Conservation (phyloP, 2,329 filamentous ascomycete genomes). For the Lachnellula hyalina region DNA sequence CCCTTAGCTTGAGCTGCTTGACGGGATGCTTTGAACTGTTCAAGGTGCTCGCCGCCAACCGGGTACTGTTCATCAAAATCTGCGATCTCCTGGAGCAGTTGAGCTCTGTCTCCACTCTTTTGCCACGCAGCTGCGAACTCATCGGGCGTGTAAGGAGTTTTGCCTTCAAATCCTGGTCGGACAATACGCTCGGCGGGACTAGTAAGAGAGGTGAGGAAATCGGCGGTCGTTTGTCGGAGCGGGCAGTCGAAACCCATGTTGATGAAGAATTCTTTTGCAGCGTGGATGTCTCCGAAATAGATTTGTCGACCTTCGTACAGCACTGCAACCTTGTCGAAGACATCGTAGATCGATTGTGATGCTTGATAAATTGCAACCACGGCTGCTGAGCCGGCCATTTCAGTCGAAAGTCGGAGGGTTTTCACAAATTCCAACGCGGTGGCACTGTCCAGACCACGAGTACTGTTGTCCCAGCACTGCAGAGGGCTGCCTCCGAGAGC, state of each 20-base stretch:
- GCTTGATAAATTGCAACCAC: slow-evolving; percentile 70
- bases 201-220: slow-evolving; percentile 75
- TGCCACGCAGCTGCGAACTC: slow-evolving; percentile 57
- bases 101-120: slow-evolving; percentile 40
- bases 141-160: slow-evolving; percentile 61
- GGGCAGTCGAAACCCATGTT: slow-evolving; percentile 70
- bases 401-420: slow-evolving; percentile 57
- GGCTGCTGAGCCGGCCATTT: slow-evolving; percentile 57
- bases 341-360: slow-evolving; percentile 60
- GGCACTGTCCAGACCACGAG: slow-evolving; percentile 66
- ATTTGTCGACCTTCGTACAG: slow-evolving; percentile 75
- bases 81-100: slow-evolving; percentile 35
- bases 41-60: slow-evolving; percentile 41
- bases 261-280: slow-evolving; percentile 60
- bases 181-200: slow-evolving; percentile 44
- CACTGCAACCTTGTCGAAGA: slow-evolving; percentile 72
- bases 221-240: slow-evolving; percentile 47
- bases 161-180: slow-evolving; percentile 52
- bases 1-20: slow-evolving; percentile 26
- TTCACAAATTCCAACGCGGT: slow-evolving; percentile 69
- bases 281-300: slow-evolving; percentile 61
- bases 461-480: slow-evolving; percentile 72
- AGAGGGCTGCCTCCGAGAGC: slow-evolving; percentile 46
- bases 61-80: slow-evolving; percentile 26
- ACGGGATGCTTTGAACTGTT: slow-evolving; percentile 39